Evolutionary conservation across 257 asterid genomes (phyloP).

Genomic region (Solanum commersonii): DNA sequence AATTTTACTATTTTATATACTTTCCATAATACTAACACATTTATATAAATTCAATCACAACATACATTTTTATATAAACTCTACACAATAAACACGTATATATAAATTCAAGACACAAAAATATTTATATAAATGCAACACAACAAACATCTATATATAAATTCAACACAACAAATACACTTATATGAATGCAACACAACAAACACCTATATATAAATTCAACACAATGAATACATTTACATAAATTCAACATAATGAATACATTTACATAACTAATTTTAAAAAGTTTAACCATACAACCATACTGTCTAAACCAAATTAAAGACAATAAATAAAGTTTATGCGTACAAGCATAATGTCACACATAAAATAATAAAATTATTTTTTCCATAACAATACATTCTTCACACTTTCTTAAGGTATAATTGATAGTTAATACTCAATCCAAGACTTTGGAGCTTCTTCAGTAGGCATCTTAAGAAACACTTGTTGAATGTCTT

Average conservation of each 20-base stretch:
- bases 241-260: background rate
- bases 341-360: background rate
- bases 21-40: background rate
- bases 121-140: background rate
- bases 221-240: background rate
- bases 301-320: background rate
- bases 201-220: background rate
- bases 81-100: background rate
- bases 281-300: background rate
- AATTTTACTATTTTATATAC: background rate
- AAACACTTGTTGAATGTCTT: background rate
- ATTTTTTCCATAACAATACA: background rate
- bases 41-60: background rate
- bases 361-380: background rate
- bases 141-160: background rate
- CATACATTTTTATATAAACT: background rate
- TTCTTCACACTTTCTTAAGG: background rate
- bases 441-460: background rate
- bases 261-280: background rate
- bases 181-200: background rate
- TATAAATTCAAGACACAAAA: background rate
- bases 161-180: background rate
- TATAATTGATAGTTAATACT: background rate
- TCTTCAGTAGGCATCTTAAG: background rate
- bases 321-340: background rate